Conservation (phyloP, 331 rosid genomes). For the Spiraea crenata region DNA sequence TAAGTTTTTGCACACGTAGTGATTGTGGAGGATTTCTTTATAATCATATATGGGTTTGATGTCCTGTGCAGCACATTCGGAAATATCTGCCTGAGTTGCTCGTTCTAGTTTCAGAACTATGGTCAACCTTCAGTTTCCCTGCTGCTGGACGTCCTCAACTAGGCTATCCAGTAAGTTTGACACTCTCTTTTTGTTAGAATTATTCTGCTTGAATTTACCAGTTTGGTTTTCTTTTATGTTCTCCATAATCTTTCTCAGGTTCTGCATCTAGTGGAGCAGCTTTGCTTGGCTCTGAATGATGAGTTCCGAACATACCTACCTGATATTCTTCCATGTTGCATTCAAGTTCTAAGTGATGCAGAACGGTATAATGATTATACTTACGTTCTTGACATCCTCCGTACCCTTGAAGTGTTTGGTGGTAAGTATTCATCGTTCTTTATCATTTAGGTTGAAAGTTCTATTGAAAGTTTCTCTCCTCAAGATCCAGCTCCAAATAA, state of each 20-base stretch:
- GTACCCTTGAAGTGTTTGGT: constrained; percentile 90
- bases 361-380: constrained; percentile 90
- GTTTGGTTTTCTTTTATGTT: background rate
- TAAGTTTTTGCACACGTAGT: constrained; percentile 7
- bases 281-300: constrained; percentile 94
- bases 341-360: constrained; percentile 94
- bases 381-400: constrained; percentile 90
- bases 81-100: constrained; percentile 89
- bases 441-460: background rate
- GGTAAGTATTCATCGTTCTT: constrained; percentile 59
- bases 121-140: constrained; percentile 88
- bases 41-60: constrained; percentile 28
- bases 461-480: background rate
- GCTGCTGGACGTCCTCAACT: constrained; percentile 57
- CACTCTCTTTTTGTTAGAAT: constrained; percentile 24
- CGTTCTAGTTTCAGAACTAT: constrained; percentile 66
- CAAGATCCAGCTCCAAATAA: background rate
- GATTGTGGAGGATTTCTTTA: constrained; percentile 11
- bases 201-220: background rate
- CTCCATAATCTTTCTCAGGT: constrained; percentile 47
- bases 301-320: constrained; percentile 90
- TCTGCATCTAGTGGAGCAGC: constrained; percentile 94
- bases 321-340: constrained; percentile 83
- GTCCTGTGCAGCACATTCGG: constrained; percentile 77
- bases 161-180: constrained; percentile 85